A percentile compares a stretch with the other conserved stretches of the same genome.
Conservation (phyloP, 306 rosid genomes). For the Trichosanthes cucumerina region DNA sequence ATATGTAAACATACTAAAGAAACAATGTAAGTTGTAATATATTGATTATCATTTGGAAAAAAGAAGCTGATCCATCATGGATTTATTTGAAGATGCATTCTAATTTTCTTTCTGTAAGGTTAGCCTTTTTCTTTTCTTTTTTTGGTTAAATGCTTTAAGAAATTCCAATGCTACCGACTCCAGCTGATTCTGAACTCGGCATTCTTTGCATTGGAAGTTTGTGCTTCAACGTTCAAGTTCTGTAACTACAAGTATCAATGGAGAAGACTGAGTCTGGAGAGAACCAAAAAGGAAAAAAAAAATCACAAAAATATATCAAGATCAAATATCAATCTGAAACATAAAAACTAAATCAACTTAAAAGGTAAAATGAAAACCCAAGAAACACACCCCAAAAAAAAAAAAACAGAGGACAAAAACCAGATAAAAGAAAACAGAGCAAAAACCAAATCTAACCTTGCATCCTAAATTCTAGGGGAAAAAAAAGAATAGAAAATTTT, state of each 20-base stretch:
- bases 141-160: neutral
- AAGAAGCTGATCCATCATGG: slow-evolving; percentile 2
- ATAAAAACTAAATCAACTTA: neutral
- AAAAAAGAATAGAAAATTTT: slow-evolving; percentile 26
- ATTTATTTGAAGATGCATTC: neutral
- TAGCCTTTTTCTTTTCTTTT: neutral
- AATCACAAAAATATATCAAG: neutral
- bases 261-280: neutral
- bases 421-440: neutral
- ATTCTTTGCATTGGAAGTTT: neutral
- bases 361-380: neutral
- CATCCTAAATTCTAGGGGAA: slow-evolving; percentile 22
- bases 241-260: neutral
- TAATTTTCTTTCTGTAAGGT: neutral
- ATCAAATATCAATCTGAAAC: neutral
- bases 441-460: slow-evolving; percentile 24
- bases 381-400: neutral
- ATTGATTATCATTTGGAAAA: neutral
- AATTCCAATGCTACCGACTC: neutral
- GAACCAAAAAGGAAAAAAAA: neutral
- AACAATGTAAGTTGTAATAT: neutral
- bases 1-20: neutral
- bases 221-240: neutral
- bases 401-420: neutral
- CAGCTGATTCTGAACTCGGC: neutral